Evolutionary conservation across 1,284 basidiomycete genomes (phyloP), one percentile per base, ranked within the genome.

Genomic region (Ceratobasidium sp.): DNA sequence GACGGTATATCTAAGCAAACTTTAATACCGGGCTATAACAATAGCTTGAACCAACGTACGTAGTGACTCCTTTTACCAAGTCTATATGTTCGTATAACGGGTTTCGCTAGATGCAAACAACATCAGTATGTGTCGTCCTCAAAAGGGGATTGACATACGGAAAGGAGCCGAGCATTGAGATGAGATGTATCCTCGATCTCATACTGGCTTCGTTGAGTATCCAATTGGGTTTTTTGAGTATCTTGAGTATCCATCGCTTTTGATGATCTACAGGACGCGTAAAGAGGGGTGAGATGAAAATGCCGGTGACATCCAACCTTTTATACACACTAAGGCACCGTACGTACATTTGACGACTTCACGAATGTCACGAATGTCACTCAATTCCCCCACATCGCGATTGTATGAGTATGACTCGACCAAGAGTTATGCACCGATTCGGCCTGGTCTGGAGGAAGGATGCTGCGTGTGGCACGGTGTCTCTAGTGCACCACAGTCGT

Each of bases 291-390:
- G 21, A 57, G 59, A 28, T 6, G 28, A 38, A 38, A 38, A 38
- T 38, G 41, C 8, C 16, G 55, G 13, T 38, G 35, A 13, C 32
- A 59, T 58, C 38, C 32, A 35, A 26, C 11, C 21, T 52, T 35
- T 71, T 61, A 71, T 71, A 38, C 11, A 71, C n/a, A n/a, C 38
- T 47, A 43, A 23, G 5, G 46, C 21, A 21, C 9, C 50, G 69
- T 71, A 71, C 69, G 69, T 71, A 71, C 69, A 61, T 71, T 41
- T 71, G 46, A 71, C 69, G 23, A 61, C 43, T 28, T 49, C 44
- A 30, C 14, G 13, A 35, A 46, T 30, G 59, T 46, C 59, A 62
- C 59, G 35, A 11, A 4, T 38, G 35, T 38, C 35, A 11, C 11
- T 38, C 35, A 38, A 11, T 38, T 38, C 6, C 4, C 4, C 35